phyloP scores from a whole-genome alignment of 2,329 filamentous ascomycete species.

The Venturia nashicola region DNA sequence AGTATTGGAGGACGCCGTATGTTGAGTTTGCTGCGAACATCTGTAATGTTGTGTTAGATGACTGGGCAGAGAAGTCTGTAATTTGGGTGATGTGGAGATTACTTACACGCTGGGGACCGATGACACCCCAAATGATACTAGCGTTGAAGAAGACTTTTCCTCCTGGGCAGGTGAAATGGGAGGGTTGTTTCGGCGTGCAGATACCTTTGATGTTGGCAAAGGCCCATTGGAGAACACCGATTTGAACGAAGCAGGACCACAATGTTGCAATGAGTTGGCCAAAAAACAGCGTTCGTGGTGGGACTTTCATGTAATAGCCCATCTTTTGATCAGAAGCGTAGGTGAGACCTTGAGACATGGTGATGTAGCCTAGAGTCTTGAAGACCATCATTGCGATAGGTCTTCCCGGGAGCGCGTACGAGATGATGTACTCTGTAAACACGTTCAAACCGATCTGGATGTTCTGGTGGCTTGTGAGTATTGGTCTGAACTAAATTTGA shows the following conservation, averaged over 20 bases:
- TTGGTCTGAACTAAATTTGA: background rate
- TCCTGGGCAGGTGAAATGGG: conserved; percentile 47
- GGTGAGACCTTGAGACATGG: conserved; percentile 33
- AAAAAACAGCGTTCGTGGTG: conserved; percentile 54
- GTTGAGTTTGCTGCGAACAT: background rate
- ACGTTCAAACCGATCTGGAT: conserved; percentile 42
- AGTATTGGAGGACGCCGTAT: conserved; percentile 26
- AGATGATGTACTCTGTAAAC: conserved; percentile 35
- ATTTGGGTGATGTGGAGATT: conserved; percentile 17
- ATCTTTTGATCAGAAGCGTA: conserved; percentile 40
- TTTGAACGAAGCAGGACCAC: conserved; percentile 54
- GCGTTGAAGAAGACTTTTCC: conserved; percentile 51
- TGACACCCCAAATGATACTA: conserved; percentile 57
- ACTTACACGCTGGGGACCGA: conserved; percentile 52
- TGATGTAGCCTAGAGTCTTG: conserved; percentile 35
- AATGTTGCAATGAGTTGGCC: conserved; percentile 54
- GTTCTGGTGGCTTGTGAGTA: conserved; percentile 17
- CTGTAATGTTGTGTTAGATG: background rate
- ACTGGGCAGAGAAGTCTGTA: no score
- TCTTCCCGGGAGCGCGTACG: conserved; percentile 36
- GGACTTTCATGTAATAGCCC: conserved; percentile 42
- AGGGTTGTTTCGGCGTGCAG: conserved; percentile 46
- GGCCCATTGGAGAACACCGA: conserved; percentile 49
- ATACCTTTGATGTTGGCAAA: conserved; percentile 47
- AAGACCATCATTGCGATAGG: conserved; percentile 40